Evolutionary conservation across 306 rosid genomes (phyloP), one percentile per base, ranked within the genome.

Genomic region (Quercus robur): DNA sequence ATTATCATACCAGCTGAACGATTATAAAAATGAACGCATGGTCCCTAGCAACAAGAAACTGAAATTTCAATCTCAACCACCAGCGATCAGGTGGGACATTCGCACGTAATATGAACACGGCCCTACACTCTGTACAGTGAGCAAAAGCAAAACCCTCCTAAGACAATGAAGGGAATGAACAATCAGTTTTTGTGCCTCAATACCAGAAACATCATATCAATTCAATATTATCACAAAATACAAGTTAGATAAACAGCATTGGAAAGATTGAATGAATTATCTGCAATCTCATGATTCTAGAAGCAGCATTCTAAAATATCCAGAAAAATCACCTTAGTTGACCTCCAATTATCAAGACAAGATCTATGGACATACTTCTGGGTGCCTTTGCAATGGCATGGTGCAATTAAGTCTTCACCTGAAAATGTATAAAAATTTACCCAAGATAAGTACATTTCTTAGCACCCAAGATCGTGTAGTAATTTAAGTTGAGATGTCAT

Each of bases 111-210:
- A 93, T 82, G 84, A 95, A 95, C 84, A 88, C 68, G 67, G 96
- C 99, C 82, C 94, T 89, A 87, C 99, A 95, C 78, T 95, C 99
- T 72, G 99, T 93, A 90, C 99, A 95, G 83, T 93, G 98, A 78
- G 98, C 90, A 86, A 95, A 95, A 80, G 99, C 98, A 85, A 92
- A 92, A 72, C 99, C 99, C 90, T 95, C 99, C 98, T 94, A 84
- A 74, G 63, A 75, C 51, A 82, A 81, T 49, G 63, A 51, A 84
- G 78, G 54, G 74, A 73, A 62, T 25, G 75, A 61, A 76, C 54
- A 74, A 52, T 84, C 80, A 79, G 59, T 44, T 63, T 21, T 5
- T 63, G 70, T 79, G 73, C 59, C 75, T 51, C 62, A 44, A 73
- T 10, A 62, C 74, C 23, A 67, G 59, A 75, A 51, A 56, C 52